phyloP scores from a whole-genome alignment of 108 stramenopile species.

The Skeletonema costatum region DNA sequence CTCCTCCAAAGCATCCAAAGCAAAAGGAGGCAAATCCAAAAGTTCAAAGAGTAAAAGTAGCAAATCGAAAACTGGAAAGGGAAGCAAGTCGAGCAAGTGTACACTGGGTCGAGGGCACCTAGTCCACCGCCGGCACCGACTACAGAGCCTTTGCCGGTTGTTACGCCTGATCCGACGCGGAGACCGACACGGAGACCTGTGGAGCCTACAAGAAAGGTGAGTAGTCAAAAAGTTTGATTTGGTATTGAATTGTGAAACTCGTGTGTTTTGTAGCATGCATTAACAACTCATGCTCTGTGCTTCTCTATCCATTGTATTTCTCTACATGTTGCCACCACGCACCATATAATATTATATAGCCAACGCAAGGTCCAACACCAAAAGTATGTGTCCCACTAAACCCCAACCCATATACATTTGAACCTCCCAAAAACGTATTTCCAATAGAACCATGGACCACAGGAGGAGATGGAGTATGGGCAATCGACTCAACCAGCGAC shows the following conservation, averaged over 20 bases:
- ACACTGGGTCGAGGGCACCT: not conserved
- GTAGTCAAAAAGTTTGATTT: not conserved
- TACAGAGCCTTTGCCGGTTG: not conserved
- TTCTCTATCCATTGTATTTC: too few relatives aligned
- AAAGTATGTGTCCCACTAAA: too few relatives aligned
- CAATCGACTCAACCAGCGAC: constrained; percentile 11
- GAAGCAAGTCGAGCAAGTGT: not conserved
- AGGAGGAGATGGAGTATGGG: constrained; percentile 28
- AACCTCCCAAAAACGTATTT: too few relatives aligned
- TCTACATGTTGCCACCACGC: too few relatives aligned
- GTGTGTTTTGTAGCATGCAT: too few relatives aligned
- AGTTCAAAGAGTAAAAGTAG: not conserved
- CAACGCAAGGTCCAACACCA: too few relatives aligned
- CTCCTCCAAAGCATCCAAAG: not conserved
- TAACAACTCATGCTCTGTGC: too few relatives aligned
- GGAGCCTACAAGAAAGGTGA: not conserved
- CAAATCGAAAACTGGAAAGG: not conserved
- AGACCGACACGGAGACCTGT: not conserved
- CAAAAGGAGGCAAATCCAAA: not conserved
- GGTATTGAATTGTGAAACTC: too few relatives aligned
- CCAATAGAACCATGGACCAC: constrained; percentile 13
- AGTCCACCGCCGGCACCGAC: not conserved
- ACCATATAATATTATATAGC: too few relatives aligned
- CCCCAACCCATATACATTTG: too few relatives aligned
- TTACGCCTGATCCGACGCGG: not conserved